Base-by-base conservation (phyloP, 2,329 filamentous ascomycete species). In the Cladosporium sp. region DNA sequence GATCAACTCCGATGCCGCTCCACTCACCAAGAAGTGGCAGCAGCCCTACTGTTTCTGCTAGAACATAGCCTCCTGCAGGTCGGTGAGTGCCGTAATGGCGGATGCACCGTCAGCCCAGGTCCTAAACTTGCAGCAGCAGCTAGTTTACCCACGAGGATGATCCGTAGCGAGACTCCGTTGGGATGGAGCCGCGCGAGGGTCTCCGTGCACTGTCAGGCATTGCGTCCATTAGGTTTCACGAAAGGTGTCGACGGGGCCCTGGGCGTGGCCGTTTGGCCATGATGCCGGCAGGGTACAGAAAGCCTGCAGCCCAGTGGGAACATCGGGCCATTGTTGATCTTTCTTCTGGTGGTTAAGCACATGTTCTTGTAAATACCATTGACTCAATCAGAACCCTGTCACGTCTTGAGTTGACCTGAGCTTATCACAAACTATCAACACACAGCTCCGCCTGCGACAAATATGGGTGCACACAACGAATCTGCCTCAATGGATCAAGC, bases 141-240 rank as follows among this genome's bases (percentile, higher is more conserved):
- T 64, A 57, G 10, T 38, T 26, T 18, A 15, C 34, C 59, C 34
- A 64, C 61, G 61, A 57, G 51, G 61, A 57, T 55, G 61, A 57
- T 49, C 51, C 61, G 61, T 64, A 64, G 51, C 61, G 61, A 64
- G 51, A 28, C 36, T 28, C 28, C 12, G 61, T 57, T 64, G 61
- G 61, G 60, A 21, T 14, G 14, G 26, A 57, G 61, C 36, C 51
- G 51, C 61, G 51, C n/a, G 24, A 54, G 60, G 30, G 47, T 63
- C 47, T 18, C 15, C 24, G 60, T 52, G 47, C 60, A 54, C 60
- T 11, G 60, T 63, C 32, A 54, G 49, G 61, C 49, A 64, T 21
- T 26, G 36, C 36, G 51, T 24, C 44, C 49, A 18, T 64, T 47
- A 64, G 51, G 60, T 64, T 47, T 62, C 30, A 30, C 57, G 57